A percentile compares a stretch with the other conserved stretches of the same genome.
phyloP scores from a whole-genome alignment of 352 stramenopile species.

The Phytophthora sojae region DNA sequence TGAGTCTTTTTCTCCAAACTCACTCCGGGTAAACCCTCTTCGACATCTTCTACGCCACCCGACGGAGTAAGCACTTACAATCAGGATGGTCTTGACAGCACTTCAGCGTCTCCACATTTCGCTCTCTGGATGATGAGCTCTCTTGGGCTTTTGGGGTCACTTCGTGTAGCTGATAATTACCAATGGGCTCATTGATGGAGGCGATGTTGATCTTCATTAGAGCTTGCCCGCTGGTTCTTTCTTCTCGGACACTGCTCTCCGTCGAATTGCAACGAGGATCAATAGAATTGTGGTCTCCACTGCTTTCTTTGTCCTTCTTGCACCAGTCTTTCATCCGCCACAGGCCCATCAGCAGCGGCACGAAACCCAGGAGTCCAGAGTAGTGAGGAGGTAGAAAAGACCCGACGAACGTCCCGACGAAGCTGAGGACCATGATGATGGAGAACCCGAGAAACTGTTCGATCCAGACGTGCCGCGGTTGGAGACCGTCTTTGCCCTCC shows the following conservation, averaged over 20 bases:
- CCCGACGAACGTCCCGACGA: background rate
- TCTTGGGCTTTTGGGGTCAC: background rate
- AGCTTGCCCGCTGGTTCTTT: background rate
- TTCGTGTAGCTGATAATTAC: background rate
- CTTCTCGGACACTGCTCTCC: too few species aligned
- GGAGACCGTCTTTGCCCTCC: conserved; percentile 1
- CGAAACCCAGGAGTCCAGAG: conserved; percentile 7
- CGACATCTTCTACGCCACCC: background rate
- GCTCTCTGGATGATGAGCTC: background rate
- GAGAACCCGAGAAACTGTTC: conserved; percentile 2
- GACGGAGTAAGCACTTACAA: background rate
- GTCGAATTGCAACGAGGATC: too few species aligned
- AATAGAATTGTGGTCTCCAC: background rate
- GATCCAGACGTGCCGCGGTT: conserved; percentile 11
- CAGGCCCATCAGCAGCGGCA: conserved; percentile 8
- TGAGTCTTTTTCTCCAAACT: background rate
- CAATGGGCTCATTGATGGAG: background rate
- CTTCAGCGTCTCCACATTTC: background rate
- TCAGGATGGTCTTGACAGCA: background rate
- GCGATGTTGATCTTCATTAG: background rate
- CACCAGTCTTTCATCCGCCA: conserved; percentile 8
- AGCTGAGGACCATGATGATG: conserved; percentile 2
- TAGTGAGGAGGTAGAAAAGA: conserved; percentile 12
- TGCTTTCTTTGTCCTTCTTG: conserved; percentile 3
- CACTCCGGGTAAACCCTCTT: background rate